Base-by-base conservation (phyloP, 2,329 filamentous ascomycete species). In the Keithomyces neogunnii region DNA sequence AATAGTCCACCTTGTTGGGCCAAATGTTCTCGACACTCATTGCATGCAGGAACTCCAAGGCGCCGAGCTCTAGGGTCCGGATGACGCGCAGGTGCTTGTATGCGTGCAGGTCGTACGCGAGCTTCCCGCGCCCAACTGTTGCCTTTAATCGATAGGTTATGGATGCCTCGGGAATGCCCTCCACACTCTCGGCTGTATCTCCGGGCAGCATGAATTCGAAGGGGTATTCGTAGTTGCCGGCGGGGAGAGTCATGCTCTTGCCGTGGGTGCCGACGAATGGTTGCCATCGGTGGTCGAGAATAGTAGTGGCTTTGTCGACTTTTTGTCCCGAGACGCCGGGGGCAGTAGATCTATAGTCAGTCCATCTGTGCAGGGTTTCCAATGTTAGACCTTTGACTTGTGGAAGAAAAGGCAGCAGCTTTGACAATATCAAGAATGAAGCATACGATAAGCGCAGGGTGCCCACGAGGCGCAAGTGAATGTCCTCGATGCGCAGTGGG, bases 11-110 rank as follows among this genome's bases (percentile, higher is more conserved):
- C 74, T 99, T 99, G 73, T 96, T 93, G 5, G 90, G 88, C 93
- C 93, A 99, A 56, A 95, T 87, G 63, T 96, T 96, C 69, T 96
- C 91, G 57, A 97, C 91, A 56, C 88, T 89, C 89, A 96, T 93
- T 46, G 89, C 86, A 68, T 97, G 87, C 38, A 87, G 77, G 55
- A 91, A 79, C 64, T 92, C 88, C 53, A 91, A 75, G 9, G 87
- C 86, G 48, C 84, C 84, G 9, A 87, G 79, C 54, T 89, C 86
- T 45, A 91, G 72, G 0, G 88, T 92, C 51, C 88, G 81, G 52
- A 92, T 86, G 51, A 92, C 81, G 51, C 88, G 81, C 51, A 93
- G 69, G 49, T 86, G 84, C 67, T 92, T 92, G 65, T 85, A 85
- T 35, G 88, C 81, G 59, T 88, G 82, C 48, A 95, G 75, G 65